A percentile compares a stretch with the other conserved stretches of the same genome.
Evolutionary conservation across 2,329 filamentous ascomycete species (phyloP).

Genomic region (Endothia cerciana): DNA sequence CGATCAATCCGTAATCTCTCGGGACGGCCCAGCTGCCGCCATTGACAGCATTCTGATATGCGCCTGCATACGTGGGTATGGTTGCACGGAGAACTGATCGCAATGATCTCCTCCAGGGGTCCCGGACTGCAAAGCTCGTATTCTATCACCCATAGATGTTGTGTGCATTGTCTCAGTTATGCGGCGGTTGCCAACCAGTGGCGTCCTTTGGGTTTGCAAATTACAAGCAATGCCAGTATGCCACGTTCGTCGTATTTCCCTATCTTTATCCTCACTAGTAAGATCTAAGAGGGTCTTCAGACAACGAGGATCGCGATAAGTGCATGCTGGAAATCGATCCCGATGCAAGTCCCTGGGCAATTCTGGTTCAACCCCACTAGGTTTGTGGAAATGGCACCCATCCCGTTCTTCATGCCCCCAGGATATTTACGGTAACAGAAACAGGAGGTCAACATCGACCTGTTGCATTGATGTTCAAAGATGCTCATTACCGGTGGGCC

Average conservation of each 20-base stretch:
- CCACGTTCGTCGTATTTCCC: neutral
- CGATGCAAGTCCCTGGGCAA: slow-evolving; percentile 7
- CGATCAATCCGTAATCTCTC: neutral
- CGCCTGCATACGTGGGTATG: slow-evolving; percentile 1
- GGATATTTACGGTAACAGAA: neutral
- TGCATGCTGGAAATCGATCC: slow-evolving; percentile 18
- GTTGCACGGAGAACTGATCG: slow-evolving; percentile 24
- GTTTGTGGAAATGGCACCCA: slow-evolving; percentile 1
- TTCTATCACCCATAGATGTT: slow-evolving; percentile 27
- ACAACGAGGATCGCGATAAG: slow-evolving; percentile 26
- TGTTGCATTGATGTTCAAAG: slow-evolving; percentile 16
- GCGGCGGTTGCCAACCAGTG: slow-evolving; percentile 20
- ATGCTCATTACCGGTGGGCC: slow-evolving; percentile 8
- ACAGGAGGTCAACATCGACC: neutral
- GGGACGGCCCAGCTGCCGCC: slow-evolving; percentile 3
- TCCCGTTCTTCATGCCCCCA: neutral
- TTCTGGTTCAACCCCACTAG: neutral
- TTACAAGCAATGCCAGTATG: neutral
- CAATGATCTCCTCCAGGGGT: slow-evolving; percentile 27
- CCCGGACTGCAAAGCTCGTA: slow-evolving; percentile 29
- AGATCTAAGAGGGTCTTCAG: slow-evolving; percentile 19
- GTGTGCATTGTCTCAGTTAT: slow-evolving; percentile 26
- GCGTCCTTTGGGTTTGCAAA: neutral
- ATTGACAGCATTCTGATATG: slow-evolving; percentile 6
- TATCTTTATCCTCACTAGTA: neutral